Conservation (phyloP, 192 early-diverging fungal genomes). For the Chytriomyces hyalinus region DNA sequence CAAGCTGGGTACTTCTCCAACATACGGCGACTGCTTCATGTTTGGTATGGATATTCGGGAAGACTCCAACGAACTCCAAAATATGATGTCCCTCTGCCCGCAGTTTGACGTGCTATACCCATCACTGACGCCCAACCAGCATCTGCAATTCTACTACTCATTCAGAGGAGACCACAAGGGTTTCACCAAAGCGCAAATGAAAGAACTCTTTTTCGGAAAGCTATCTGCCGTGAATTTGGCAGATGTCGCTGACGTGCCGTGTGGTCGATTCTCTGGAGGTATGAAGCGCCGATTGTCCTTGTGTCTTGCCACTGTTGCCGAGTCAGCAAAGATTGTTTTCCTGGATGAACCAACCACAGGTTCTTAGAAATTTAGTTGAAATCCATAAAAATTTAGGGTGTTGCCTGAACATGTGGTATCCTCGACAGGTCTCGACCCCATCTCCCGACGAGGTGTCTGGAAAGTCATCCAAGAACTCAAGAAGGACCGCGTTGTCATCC, state of each 20-base stretch:
- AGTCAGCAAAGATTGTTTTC: conserved; percentile 63
- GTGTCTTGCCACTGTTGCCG: conserved; percentile 66
- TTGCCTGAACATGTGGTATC: not conserved
- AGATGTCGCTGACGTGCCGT: conserved; percentile 55
- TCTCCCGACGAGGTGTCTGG: conserved; percentile 70
- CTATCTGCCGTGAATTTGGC: conserved; percentile 57
- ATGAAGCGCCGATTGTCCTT: conserved; percentile 70
- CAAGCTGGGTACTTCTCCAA: conserved; percentile 52
- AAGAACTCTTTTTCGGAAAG: conserved; percentile 52
- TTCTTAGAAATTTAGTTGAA: not conserved
- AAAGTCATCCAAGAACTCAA: conserved; percentile 62
- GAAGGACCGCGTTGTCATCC: conserved; percentile 57
- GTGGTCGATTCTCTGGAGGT: conserved; percentile 55
- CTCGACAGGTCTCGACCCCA: conserved; percentile 69
- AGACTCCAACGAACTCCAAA: conserved; percentile 58
- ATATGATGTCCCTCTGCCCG: conserved; percentile 73
- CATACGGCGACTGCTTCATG: conserved; percentile 63
- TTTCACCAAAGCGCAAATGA: conserved; percentile 48
- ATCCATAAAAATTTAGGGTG: not conserved
- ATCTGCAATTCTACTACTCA: conserved; percentile 63
- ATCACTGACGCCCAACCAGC: conserved; percentile 67
- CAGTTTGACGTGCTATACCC: conserved; percentile 72
- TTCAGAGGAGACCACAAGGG: conserved; percentile 64
- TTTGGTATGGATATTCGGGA: conserved; percentile 60
- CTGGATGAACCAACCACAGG: conserved; percentile 65